phyloP scores from a whole-genome alignment of 768 basidiomycete genomes.

The Fibroporia radiculosa region DNA sequence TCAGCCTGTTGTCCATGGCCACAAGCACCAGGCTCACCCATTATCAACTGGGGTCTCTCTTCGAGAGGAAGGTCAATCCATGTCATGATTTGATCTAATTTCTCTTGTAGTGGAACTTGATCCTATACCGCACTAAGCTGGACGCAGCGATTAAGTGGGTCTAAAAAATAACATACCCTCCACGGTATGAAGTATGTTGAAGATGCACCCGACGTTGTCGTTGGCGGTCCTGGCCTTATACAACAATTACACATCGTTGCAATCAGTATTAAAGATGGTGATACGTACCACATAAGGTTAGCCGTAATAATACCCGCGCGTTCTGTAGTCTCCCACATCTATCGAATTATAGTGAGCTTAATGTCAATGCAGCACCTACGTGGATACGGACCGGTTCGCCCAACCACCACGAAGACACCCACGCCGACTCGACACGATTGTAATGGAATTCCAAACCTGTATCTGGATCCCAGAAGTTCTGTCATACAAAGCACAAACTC shows the following conservation, averaged over 20 bases:
- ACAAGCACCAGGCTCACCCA: conserved; percentile 41
- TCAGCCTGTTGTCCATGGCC: neutral
- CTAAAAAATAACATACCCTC: conserved; percentile 34
- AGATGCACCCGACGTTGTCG: conserved; percentile 52
- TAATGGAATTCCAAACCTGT: conserved; percentile 63
- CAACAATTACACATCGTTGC: neutral
- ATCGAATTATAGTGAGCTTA: conserved; percentile 1
- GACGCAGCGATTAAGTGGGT: neutral
- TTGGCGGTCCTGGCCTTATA: conserved; percentile 75
- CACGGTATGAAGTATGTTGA: conserved; percentile 78
- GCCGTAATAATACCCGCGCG: conserved; percentile 69
- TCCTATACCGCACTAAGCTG: conserved; percentile 28
- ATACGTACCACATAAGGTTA: conserved; percentile 83
- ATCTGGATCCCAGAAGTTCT: conserved; percentile 86
- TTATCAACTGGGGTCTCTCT: conserved; percentile 68
- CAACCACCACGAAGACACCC: conserved; percentile 75
- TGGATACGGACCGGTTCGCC: conserved; percentile 77
- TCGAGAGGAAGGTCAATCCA: conserved; percentile 79
- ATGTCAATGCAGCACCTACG: conserved; percentile 5
- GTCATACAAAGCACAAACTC: neutral
- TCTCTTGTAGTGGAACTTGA: conserved; percentile 55
- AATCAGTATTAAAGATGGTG: neutral
- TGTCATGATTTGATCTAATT: conserved; percentile 68
- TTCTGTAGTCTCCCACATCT: conserved; percentile 90
- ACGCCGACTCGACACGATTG: conserved; percentile 49